A percentile compares a stretch with the other conserved stretches of the same genome.
phyloP scores from a whole-genome alignment of 169 alveolate genomes.

The Cryptosporidium muris region DNA sequence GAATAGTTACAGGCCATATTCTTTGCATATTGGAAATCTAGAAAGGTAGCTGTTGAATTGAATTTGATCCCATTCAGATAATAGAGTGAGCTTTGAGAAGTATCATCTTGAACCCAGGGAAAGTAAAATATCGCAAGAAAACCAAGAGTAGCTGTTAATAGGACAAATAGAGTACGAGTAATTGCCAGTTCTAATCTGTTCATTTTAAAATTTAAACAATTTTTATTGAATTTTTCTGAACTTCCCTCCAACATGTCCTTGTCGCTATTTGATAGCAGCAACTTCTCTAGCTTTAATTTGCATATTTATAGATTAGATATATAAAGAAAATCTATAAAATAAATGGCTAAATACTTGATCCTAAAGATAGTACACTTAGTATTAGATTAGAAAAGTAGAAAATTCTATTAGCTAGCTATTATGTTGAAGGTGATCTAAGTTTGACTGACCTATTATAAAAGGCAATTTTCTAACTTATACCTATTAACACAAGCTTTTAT shows the following conservation, averaged over 20 bases:
- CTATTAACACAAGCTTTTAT: too few relatives aligned
- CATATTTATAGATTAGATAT: too few relatives aligned
- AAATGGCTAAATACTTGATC: too few relatives aligned
- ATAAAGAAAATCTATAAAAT: too few relatives aligned
- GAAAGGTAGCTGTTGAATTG: conserved; percentile 5
- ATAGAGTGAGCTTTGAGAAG: conserved; percentile 20
- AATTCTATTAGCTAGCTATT: too few relatives aligned
- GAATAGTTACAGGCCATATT: conserved; percentile 63
- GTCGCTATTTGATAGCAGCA: not conserved
- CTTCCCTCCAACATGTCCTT: not conserved
- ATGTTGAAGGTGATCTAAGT: too few relatives aligned
- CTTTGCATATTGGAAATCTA: conserved; percentile 33
- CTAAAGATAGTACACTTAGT: too few relatives aligned
- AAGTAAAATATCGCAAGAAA: conserved; percentile 4
- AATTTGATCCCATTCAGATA: conserved; percentile 57
- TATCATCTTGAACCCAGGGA: conserved; percentile 28
- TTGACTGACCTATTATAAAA: too few relatives aligned
- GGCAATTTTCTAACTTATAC: too few relatives aligned
- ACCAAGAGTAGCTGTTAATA: conserved; percentile 33
- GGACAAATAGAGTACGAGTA: conserved; percentile 19
- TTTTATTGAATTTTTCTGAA: not conserved
- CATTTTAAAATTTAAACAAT: conserved; percentile 3
- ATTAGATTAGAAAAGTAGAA: too few relatives aligned
- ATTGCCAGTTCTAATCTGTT: conserved; percentile 16
- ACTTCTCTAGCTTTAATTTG: not conserved